Percentiles rank a stretch among this genome's conserved stretches.
phyloP scores from a whole-genome alignment of 1,284 basidiomycete genomes.

The Naganishia sp. region DNA sequence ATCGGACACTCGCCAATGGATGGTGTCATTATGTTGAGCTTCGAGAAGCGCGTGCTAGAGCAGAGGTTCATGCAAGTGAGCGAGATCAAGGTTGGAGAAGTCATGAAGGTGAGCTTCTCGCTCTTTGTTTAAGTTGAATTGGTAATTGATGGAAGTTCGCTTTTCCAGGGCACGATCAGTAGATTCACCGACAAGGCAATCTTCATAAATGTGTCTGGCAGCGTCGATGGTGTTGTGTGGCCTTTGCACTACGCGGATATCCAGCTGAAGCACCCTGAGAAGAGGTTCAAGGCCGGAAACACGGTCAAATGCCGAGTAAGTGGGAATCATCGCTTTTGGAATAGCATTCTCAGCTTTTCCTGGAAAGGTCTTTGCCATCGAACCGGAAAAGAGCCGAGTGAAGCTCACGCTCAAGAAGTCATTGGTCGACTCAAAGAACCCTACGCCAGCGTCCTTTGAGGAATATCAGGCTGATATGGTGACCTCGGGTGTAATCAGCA shows the following conservation, averaged over 20 bases:
- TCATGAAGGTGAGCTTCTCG: conserved; percentile 61
- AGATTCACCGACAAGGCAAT: conserved; percentile 74
- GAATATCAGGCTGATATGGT: conserved; percentile 70
- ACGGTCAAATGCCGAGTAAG: conserved; percentile 81
- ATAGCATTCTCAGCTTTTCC: conserved; percentile 10
- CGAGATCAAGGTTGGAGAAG: conserved; percentile 80
- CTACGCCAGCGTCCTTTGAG: conserved; percentile 67
- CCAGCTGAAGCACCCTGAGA: conserved; percentile 83
- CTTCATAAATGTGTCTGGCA: conserved; percentile 81
- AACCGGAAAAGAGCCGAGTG: conserved; percentile 78
- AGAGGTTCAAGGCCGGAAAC: conserved; percentile 82
- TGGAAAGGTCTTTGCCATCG: conserved; percentile 76
- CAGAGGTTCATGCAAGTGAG: conserved; percentile 83
- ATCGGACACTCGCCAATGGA: conserved; percentile 86
- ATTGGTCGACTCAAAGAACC: conserved; percentile 76
- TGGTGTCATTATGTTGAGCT: conserved; percentile 80
- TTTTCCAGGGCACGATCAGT: conserved; percentile 69
- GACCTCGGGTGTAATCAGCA: conserved; percentile 81
- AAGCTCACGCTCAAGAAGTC: conserved; percentile 90
- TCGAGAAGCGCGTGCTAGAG: conserved; percentile 79
- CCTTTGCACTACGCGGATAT: conserved; percentile 96
- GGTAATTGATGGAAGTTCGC: not conserved
- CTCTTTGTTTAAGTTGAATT: not conserved
- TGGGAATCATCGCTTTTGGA: conserved; percentile 24
- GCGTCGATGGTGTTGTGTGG: conserved; percentile 89